Conservation (phyloP, 768 basidiomycete species). For the Lactifluus rugatus region DNA sequence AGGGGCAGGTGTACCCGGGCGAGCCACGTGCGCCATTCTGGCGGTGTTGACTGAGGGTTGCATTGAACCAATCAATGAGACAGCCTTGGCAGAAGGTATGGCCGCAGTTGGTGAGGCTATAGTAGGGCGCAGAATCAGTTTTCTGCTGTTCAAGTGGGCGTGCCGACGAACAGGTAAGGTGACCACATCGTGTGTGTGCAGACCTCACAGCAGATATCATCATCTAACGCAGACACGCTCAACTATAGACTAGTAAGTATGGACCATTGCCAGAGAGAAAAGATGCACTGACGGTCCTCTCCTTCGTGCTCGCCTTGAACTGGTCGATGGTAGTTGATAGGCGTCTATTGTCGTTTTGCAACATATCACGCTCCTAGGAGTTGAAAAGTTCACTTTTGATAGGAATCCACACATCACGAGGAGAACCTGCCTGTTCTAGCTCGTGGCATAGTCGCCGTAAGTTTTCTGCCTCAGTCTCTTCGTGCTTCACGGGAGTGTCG, state of each 20-base stretch:
- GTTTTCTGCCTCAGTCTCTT: slow-evolving; percentile 3
- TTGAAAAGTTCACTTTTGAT: background rate
- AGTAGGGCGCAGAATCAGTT: background rate
- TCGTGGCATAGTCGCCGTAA: slow-evolving; percentile 4
- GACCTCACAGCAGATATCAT: slow-evolving; percentile 51
- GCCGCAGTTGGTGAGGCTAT: slow-evolving; percentile 52
- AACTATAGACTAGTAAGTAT: background rate
- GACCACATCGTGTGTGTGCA: slow-evolving; percentile 56
- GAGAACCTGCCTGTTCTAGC: slow-evolving; percentile 6
- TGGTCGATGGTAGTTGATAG: background rate
- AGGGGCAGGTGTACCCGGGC: slow-evolving; percentile 52
- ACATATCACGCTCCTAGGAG: slow-evolving; percentile 4
- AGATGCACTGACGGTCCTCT: slow-evolving; percentile 4
- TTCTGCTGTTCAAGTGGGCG: background rate
- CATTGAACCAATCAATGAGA: slow-evolving; percentile 44
- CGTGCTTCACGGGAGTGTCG: background rate
- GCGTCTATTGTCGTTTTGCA: slow-evolving; percentile 2
- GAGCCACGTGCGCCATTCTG: slow-evolving; percentile 24
- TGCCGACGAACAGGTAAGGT: slow-evolving; percentile 47
- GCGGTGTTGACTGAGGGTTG: slow-evolving; percentile 41
- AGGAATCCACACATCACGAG: too few species aligned
- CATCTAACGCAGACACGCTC: slow-evolving; percentile 33
- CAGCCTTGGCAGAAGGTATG: slow-evolving; percentile 61
- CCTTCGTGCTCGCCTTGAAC: slow-evolving; percentile 9
- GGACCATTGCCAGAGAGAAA: background rate